phyloP scores from a whole-genome alignment of 352 stramenopile species.

The Pseudoperonospora humuli region DNA sequence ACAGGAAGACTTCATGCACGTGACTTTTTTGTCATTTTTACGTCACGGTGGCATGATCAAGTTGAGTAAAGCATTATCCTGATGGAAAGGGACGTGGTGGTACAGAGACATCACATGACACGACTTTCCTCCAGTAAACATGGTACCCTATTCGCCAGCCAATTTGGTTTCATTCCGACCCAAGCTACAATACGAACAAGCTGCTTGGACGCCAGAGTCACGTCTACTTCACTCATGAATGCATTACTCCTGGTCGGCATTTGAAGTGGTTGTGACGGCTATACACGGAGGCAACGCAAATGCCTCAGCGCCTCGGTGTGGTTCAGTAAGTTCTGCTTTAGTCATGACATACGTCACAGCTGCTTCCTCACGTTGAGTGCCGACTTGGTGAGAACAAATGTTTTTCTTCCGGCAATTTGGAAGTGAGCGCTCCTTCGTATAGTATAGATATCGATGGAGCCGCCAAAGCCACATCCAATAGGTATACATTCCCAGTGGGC shows the following conservation, averaged over 20 bases:
- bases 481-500: background rate
- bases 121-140: background rate
- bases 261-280: background rate
- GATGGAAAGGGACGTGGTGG: background rate
- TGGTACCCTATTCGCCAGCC: background rate
- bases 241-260: background rate
- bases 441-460: background rate
- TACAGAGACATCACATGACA: background rate
- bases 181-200: background rate
- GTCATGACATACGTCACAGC: too few relatives aligned
- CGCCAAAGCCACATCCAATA: constrained; percentile 2
- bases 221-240: background rate
- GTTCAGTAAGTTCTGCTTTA: background rate
- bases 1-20: background rate
- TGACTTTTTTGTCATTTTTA: background rate
- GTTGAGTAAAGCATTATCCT: background rate
- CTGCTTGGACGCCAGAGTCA: background rate
- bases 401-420: background rate
- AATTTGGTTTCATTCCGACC: background rate
- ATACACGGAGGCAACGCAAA: background rate
- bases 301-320: background rate
- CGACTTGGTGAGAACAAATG: background rate
- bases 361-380: background rate
- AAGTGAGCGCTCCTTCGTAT: background rate
- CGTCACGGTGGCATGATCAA: background rate